Evolutionary conservation across 2,329 filamentous ascomycete species (phyloP), one percentile per base, ranked within the genome.

Genomic region (Exserohilum rostratum): DNA sequence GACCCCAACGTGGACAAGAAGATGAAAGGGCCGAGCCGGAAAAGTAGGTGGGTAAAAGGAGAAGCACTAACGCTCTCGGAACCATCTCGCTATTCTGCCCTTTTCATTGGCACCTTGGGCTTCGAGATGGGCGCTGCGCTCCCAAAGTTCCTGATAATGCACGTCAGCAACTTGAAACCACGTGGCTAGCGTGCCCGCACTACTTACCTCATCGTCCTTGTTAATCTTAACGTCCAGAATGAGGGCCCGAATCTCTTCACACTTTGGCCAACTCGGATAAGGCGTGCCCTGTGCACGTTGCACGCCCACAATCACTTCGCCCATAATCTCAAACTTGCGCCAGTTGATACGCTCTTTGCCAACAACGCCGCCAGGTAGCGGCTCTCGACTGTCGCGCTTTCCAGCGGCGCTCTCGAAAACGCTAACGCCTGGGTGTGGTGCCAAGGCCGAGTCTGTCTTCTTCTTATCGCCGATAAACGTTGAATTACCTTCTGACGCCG

Each of bases 261-360:
- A 87, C 66, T 83, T 87, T 30, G 80, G 79, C 58, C 93, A 79
- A 58, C 87, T 89, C 22, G 86, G 85, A 63, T 97, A 97, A 5
- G 91, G 87, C 44, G 87, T 87, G 49, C 90, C 90, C 76, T 98
- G 93, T 68, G 93, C 96, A 76, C 88, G 89, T 84, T 97, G 96
- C 50, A 99, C 87, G 2, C 91, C 89, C 55, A 97, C 81, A 48
- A 98, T 84, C 5, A 97, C 90, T 65, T 98, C 93, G 6, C 93
- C 93, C 76, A 98, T 87, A 29, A 99, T 89, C 75, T 98, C 93
- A 68, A 98, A 99, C 73, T 99, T 99, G 76, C 89, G 92, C 95
- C 95, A 99, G 73, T 98, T 98, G 72, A 99, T 90, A 46, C 90
- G 83, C 59, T 91, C 75, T 85, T 60, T 75, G 18, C 73, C 73